These are phyloP conservation scores for Amanita subjunquillea DNA, from an alignment of 768 basidiomycete species.

Conservation along the genomic window DNA sequence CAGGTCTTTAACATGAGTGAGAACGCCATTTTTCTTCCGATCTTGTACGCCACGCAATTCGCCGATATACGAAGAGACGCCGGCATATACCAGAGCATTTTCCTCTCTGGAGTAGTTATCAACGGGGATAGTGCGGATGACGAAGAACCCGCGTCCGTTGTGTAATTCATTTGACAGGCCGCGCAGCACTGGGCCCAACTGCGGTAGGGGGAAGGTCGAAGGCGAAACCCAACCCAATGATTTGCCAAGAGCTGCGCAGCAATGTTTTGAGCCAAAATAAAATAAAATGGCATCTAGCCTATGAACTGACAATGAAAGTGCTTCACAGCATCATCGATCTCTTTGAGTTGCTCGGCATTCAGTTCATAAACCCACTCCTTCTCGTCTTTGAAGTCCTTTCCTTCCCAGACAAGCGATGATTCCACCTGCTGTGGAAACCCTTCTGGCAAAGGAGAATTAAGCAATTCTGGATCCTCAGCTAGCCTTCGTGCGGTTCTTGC, in stretches of 20 bases:
- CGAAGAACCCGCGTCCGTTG: conserved; percentile 37
- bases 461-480: conserved; percentile 21
- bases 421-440: conserved; percentile 26
- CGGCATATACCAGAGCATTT: conserved; percentile 33
- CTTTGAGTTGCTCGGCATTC: conserved; percentile 18
- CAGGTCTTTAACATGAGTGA: conserved; percentile 39
- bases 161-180: conserved; percentile 31
- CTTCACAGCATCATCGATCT: conserved; percentile 25
- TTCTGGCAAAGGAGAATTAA: conserved; percentile 17
- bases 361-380: conserved; percentile 30
- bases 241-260: conserved; percentile 9
- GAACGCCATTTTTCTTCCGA: conserved; percentile 25
- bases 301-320: conserved; percentile 19
- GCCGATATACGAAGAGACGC: conserved; percentile 36
- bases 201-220: conserved; percentile 32
- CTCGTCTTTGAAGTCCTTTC: conserved; percentile 29
- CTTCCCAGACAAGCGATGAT: conserved; percentile 32
- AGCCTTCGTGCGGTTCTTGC: conserved; percentile 25
- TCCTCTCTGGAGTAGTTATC: conserved; percentile 29
- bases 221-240: conserved; percentile 20
- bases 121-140: conserved; percentile 33
- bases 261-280: background rate
- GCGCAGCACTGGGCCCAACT: conserved; percentile 22
- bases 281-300: background rate
- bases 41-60: conserved; percentile 34